Conservation (phyloP, 1,284 basidiomycete species). For the Pseudozyma hubeiensis region DNA sequence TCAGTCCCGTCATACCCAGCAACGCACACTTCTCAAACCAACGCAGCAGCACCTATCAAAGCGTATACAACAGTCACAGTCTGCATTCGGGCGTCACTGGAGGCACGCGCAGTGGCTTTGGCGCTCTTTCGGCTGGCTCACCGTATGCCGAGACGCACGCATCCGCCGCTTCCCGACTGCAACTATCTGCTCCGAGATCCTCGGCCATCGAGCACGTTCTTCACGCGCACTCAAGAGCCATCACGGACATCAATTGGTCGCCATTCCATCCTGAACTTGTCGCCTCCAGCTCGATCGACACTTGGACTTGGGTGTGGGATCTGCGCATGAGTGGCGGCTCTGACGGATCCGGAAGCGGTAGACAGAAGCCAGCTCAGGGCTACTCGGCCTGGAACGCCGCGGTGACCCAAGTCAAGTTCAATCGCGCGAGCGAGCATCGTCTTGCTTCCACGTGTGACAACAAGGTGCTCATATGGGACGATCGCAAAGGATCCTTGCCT, state of each 20-base stretch:
- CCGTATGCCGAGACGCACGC: constrained; percentile 28
- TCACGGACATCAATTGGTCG: constrained; percentile 68
- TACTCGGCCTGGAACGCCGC: constrained; percentile 67
- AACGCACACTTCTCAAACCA: constrained; percentile 35
- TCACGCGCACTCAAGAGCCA: constrained; percentile 63
- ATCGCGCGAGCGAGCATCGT: constrained; percentile 49
- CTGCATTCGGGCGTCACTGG: constrained; percentile 37
- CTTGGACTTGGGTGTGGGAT: constrained; percentile 68
- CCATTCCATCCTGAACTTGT: constrained; percentile 65
- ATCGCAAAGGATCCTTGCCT: constrained; percentile 60
- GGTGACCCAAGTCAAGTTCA: constrained; percentile 67
- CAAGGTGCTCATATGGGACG: constrained; percentile 68
- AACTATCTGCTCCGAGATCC: constrained; percentile 21
- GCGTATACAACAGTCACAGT: constrained; percentile 42
- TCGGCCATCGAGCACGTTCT: constrained; percentile 64
- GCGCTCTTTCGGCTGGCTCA: constrained; percentile 22
- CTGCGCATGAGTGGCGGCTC: constrained; percentile 53
- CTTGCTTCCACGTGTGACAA: constrained; percentile 61
- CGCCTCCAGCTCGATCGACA: constrained; percentile 66
- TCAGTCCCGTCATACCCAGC: constrained; percentile 35
- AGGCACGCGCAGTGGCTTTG: constrained; percentile 37
- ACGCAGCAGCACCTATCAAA: constrained; percentile 42
- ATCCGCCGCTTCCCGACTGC: constrained; percentile 18
- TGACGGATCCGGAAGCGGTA: constrained; percentile 13
- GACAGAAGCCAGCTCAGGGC: constrained; percentile 59